Evolutionary conservation across 169 alveolate species (phyloP).

Genomic region (Neospora caninum): DNA sequence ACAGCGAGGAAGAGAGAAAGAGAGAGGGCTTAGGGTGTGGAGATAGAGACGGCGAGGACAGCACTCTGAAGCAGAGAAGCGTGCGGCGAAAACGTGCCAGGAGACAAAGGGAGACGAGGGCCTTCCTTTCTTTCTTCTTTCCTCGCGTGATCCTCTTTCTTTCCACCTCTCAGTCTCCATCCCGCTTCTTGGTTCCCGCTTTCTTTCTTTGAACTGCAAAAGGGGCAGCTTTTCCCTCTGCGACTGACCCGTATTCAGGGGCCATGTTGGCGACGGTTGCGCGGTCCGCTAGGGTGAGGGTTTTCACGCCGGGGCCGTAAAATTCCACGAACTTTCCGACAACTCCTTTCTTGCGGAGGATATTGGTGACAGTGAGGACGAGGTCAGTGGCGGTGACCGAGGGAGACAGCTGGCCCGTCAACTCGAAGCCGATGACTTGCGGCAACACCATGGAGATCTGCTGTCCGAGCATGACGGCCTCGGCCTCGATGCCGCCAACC

Average conservation of each 20-base stretch:
- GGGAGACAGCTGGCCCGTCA: conserved; percentile 90
- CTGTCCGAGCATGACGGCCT: conserved; percentile 97
- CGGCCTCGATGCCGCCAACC: conserved; percentile 98
- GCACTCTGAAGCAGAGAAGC: no score
- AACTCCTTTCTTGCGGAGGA: conserved; percentile 94
- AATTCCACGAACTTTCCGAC: conserved; percentile 97
- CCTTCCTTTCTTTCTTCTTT: no score
- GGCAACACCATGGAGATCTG: conserved; percentile 97
- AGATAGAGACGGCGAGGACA: no score
- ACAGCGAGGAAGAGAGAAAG: no score
- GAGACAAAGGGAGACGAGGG: not conserved
- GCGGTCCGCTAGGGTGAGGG: conserved; percentile 92
- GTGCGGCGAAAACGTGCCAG: no score
- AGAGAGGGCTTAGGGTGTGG: no score
- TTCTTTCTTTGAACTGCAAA: not conserved
- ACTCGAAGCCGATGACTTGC: conserved; percentile 94
- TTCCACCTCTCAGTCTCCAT: not conserved
- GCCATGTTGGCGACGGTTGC: conserved; percentile 98
- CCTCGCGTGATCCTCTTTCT: not conserved
- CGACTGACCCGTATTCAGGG: conserved; percentile 92
- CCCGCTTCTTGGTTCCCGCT: not conserved
- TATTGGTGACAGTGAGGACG: conserved; percentile 87
- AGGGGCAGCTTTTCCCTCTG: no score
- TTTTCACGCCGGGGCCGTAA: conserved; percentile 92
- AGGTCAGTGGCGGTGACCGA: conserved; percentile 93